Conservation (phyloP, 2,329 filamentous ascomycete genomes). For the Hypoxylon sp. region DNA sequence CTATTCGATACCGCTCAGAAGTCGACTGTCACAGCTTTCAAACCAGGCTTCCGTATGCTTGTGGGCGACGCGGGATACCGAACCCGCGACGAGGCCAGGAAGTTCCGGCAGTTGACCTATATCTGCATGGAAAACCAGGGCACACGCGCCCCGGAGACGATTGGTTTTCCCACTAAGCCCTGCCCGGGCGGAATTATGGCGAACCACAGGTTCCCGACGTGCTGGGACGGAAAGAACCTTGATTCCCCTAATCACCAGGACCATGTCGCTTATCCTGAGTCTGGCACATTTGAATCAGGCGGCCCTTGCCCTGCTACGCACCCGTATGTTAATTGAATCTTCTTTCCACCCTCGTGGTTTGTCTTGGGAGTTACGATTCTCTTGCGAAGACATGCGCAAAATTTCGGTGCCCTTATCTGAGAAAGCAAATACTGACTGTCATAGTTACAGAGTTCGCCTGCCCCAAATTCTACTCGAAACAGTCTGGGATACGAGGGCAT, state of each 20-base stretch:
- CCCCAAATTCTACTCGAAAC: constrained; percentile 60
- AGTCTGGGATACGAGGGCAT: constrained; percentile 46
- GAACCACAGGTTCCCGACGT: constrained; percentile 54
- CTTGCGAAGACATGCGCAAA: not conserved
- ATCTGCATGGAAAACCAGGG: constrained; percentile 56
- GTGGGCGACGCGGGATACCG: constrained; percentile 57
- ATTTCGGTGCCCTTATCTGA: not conserved
- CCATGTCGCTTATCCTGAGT: constrained; percentile 60
- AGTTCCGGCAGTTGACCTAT: constrained; percentile 57
- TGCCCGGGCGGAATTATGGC: constrained; percentile 60
- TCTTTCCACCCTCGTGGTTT: not conserved
- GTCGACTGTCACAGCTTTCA: constrained; percentile 59
- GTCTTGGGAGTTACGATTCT: not conserved
- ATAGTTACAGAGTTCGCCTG: constrained; percentile 35
- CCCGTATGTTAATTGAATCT: constrained; percentile 39
- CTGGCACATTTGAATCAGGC: constrained; percentile 58
- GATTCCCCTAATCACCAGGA: constrained; percentile 52
- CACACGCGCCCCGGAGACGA: constrained; percentile 55
- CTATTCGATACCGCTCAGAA: constrained; percentile 54
- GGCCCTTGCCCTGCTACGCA: constrained; percentile 57
- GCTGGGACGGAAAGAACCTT: constrained; percentile 54
- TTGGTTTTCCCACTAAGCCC: constrained; percentile 55
- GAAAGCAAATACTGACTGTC: not conserved
- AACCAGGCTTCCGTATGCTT: constrained; percentile 63
- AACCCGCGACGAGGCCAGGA: constrained; percentile 51